phyloP scores from a whole-genome alignment of 805 yeast genomes.

The Maudiozyma pseudohumilis region DNA sequence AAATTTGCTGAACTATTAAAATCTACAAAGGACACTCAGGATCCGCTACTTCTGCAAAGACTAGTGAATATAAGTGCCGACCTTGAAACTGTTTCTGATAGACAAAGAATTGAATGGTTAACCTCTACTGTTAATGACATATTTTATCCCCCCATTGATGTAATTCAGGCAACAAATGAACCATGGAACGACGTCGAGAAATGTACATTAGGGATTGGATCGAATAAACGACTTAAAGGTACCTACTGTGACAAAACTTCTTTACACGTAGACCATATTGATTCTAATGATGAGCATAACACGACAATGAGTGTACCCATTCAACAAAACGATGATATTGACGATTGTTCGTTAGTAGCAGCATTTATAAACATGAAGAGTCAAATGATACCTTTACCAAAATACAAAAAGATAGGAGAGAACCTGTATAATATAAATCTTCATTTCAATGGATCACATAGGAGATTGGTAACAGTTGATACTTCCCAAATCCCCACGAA shows the following conservation, averaged over 20 bases:
- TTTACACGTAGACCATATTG: slow-evolving; percentile 1
- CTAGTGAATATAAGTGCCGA: slow-evolving; percentile 11
- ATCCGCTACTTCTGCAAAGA: slow-evolving; percentile 8
- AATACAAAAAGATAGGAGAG: slow-evolving; percentile 8
- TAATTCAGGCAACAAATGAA: slow-evolving; percentile 13
- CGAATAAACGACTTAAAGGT: background rate
- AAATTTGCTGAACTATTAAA: slow-evolving; percentile 1
- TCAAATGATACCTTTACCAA: slow-evolving; percentile 10
- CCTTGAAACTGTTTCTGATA: slow-evolving; percentile 5
- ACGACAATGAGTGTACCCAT: slow-evolving; percentile 7
- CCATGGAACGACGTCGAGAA: slow-evolving; percentile 12
- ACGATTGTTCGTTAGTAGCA: slow-evolving; percentile 72
- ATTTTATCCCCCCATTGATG: slow-evolving; percentile 22
- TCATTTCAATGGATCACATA: slow-evolving; percentile 23
- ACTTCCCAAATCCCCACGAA: slow-evolving; percentile 16
- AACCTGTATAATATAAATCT: slow-evolving; percentile 14
- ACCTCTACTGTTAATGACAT: slow-evolving; percentile 14
- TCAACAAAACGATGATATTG: slow-evolving; percentile 19
- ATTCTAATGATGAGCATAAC: background rate
- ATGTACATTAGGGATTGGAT: background rate
- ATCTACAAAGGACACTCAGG: slow-evolving; percentile 6
- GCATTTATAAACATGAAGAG: slow-evolving; percentile 44
- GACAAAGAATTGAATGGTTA: slow-evolving; percentile 17
- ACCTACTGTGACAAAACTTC: slow-evolving; percentile 7
- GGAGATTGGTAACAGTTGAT: slow-evolving; percentile 18